These are phyloP conservation scores for Arxiozyma slooffiae DNA, from an alignment of 1,139 yeast species.

Conservation along the genomic window DNA sequence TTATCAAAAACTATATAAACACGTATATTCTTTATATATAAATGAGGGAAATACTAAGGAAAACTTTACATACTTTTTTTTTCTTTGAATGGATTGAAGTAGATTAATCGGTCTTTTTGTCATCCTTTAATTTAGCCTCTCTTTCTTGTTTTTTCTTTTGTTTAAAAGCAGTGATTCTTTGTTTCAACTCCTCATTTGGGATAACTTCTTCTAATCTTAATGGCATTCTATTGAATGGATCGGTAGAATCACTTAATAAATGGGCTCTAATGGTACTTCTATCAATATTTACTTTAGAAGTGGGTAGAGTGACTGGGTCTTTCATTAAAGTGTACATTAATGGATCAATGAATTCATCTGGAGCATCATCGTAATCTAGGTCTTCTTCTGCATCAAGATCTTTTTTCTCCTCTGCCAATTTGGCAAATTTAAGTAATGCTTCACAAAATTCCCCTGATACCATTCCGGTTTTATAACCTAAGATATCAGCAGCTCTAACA, in stretches of 20 bases:
- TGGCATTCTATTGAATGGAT: slow-evolving; percentile 93
- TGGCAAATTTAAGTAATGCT: slow-evolving; percentile 47
- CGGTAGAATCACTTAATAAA: slow-evolving; percentile 85
- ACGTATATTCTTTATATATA: too few species aligned
- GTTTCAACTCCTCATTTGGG: slow-evolving; percentile 60
- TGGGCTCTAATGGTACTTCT: slow-evolving; percentile 89
- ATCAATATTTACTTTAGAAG: slow-evolving; percentile 76
- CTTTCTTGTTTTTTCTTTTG: slow-evolving; percentile 29
- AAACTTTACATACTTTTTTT: neutral
- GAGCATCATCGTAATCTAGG: slow-evolving; percentile 80
- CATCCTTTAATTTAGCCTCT: neutral
- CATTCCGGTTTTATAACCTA: slow-evolving; percentile 43
- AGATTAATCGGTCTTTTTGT: neutral
- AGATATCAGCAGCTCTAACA: slow-evolving; percentile 57
- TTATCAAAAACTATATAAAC: too few species aligned
- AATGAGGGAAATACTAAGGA: neutral
- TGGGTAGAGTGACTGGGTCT: slow-evolving; percentile 88
- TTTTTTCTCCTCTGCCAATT: slow-evolving; percentile 52
- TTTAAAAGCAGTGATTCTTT: slow-evolving; percentile 52
- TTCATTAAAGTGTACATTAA: slow-evolving; percentile 92
- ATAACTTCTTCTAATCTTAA: slow-evolving; percentile 77
- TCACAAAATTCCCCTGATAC: slow-evolving; percentile 45
- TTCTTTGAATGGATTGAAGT: neutral
- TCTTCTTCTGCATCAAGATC: slow-evolving; percentile 70
- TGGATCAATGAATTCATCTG: slow-evolving; percentile 95